Percentiles rank a stretch among this genome's conserved stretches.
phyloP scores from a whole-genome alignment of 495 filamentous ascomycete genomes.

The Penicillium verhagenii region DNA sequence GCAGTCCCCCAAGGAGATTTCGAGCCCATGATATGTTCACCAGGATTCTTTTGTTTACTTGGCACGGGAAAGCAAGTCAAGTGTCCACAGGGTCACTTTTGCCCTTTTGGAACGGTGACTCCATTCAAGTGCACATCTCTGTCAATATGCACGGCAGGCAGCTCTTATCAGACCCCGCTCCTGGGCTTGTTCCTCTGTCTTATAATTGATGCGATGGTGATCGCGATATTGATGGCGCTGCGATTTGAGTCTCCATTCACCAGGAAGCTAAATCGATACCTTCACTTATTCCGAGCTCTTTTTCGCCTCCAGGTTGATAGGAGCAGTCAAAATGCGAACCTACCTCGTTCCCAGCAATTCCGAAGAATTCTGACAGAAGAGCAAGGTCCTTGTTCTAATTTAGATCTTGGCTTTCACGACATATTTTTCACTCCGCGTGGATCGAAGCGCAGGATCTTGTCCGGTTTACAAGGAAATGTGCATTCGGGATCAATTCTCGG shows the following conservation, averaged over 20 bases:
- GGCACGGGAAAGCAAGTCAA: background rate
- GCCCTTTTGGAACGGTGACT: background rate
- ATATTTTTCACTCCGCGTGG: background rate
- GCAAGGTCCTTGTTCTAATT: background rate
- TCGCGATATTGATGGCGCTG: background rate
- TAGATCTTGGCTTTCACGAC: background rate
- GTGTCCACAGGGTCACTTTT: background rate
- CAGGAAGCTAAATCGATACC: too few species aligned
- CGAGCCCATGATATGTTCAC: background rate
- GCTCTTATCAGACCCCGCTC: background rate
- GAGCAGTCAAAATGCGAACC: background rate
- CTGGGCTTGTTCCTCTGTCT: background rate
- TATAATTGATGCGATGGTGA: background rate
- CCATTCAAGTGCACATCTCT: background rate
- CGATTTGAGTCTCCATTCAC: background rate
- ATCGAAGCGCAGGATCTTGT: background rate
- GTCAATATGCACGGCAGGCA: background rate
- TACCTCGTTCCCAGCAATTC: background rate
- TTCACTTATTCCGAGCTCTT: background rate
- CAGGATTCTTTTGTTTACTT: background rate
- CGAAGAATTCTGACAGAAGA: too few species aligned
- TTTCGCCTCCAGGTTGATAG: background rate
- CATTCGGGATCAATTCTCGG: background rate
- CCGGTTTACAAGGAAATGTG: background rate
- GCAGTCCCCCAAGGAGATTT: background rate